Evolutionary conservation across 2,329 filamentous ascomycete species (phyloP).

Genomic region (Endoconidiophora polonica): DNA sequence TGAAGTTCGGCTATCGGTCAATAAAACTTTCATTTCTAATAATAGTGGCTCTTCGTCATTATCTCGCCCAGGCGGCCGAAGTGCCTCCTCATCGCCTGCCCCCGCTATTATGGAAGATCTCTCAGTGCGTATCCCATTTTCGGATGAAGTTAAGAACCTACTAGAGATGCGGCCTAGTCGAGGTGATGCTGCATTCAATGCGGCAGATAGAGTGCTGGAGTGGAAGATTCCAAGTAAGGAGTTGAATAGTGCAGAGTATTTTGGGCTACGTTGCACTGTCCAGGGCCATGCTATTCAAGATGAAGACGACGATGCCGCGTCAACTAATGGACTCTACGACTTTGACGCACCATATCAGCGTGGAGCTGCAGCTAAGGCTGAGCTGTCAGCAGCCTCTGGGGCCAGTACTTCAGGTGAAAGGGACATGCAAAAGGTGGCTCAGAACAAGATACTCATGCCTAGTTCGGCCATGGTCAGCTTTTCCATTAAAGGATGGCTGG

Average conservation of each 20-base stretch:
- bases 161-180: slow-evolving; percentile 64
- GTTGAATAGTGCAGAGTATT: slow-evolving; percentile 48
- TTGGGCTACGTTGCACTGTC: slow-evolving; percentile 65
- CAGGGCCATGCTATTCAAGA: slow-evolving; percentile 43
- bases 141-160: slow-evolving; percentile 63
- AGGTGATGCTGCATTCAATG: slow-evolving; percentile 70
- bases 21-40: slow-evolving; percentile 40
- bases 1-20: slow-evolving; percentile 62
- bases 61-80: slow-evolving; percentile 21
- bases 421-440: slow-evolving; percentile 41
- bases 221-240: slow-evolving; percentile 75
- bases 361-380: background rate
- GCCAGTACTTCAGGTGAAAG: slow-evolving; percentile 20
- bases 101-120: slow-evolving; percentile 49
- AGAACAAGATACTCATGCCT: slow-evolving; percentile 66
- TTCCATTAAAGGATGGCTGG: slow-evolving; percentile 50
- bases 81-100: slow-evolving; percentile 39
- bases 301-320: slow-evolving; percentile 28
- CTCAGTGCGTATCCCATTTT: slow-evolving; percentile 61
- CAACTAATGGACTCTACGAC: slow-evolving; percentile 7
- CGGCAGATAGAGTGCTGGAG: slow-evolving; percentile 55
- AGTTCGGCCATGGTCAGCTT: slow-evolving; percentile 60
- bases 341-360: slow-evolving; percentile 11
- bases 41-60: slow-evolving; percentile 22
- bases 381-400: slow-evolving; percentile 16